These are phyloP conservation scores for Effrenium voratum DNA, from an alignment of 73 alveolate genomes.

Conservation along the genomic window DNA sequence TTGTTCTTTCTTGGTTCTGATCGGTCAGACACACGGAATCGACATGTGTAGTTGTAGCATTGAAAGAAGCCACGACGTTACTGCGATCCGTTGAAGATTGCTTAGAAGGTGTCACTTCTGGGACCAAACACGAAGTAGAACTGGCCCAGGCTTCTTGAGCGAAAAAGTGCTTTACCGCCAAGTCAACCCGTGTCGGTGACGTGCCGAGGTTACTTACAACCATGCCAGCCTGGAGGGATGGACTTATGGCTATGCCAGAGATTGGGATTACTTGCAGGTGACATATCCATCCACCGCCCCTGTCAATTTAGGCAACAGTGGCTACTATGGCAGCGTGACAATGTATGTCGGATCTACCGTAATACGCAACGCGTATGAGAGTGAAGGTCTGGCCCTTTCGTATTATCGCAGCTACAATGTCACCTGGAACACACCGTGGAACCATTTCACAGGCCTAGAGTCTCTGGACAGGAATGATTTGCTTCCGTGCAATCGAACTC, in stretches of 20 bases:
- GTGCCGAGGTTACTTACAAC: not conserved
- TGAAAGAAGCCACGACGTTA: too few relatives aligned
- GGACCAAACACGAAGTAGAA: too few relatives aligned
- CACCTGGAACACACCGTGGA: slow-evolving; percentile 15
- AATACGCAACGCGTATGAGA: not conserved
- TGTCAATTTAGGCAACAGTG: not conserved
- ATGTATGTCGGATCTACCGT: not conserved
- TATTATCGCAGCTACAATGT: not conserved
- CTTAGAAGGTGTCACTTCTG: too few relatives aligned
- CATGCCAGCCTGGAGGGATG: not conserved
- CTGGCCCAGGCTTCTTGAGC: too few relatives aligned
- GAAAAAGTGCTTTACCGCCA: too few relatives aligned
- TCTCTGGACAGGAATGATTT: not conserved
- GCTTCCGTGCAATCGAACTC: not conserved
- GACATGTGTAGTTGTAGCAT: too few relatives aligned
- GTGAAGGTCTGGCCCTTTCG: not conserved
- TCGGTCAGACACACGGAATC: too few relatives aligned
- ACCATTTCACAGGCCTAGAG: not conserved
- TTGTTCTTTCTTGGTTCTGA: too few relatives aligned
- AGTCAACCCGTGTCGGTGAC: too few relatives aligned
- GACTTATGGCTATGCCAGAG: not conserved
- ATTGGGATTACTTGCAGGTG: not conserved
- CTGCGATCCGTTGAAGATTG: too few relatives aligned
- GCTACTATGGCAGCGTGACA: not conserved
- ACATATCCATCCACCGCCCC: not conserved